phyloP scores from a whole-genome alignment of 768 basidiomycete genomes.

The Imleria badia region DNA sequence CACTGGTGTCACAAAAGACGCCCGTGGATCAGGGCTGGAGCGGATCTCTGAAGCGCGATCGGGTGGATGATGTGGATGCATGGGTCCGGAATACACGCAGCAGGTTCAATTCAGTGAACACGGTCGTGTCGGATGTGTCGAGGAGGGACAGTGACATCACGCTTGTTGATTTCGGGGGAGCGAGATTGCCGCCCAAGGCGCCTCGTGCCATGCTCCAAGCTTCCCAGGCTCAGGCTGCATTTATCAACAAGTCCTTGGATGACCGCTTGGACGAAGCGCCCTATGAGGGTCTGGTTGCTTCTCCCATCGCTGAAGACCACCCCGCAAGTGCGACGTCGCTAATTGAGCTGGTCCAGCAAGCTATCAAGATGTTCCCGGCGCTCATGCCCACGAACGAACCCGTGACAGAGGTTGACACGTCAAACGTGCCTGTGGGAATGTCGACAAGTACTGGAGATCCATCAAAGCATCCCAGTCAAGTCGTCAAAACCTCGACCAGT shows the following conservation, averaged over 20 bases:
- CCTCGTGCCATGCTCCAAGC: slow-evolving; percentile 22
- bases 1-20: slow-evolving; percentile 4
- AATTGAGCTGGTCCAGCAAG: slow-evolving; percentile 4
- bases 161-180: slow-evolving; percentile 16
- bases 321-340: not conserved
- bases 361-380: slow-evolving; percentile 5
- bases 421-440: not conserved
- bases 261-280: not conserved
- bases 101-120: slow-evolving; percentile 16
- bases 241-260: not conserved
- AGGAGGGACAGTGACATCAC: slow-evolving; percentile 29
- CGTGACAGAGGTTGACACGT: not conserved
- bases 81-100: slow-evolving; percentile 16
- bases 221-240: slow-evolving; percentile 3
- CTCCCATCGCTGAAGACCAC: slow-evolving; percentile 2
- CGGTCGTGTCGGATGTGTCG: slow-evolving; percentile 12
- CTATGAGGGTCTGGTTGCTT: not conserved
- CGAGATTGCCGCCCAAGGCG: slow-evolving; percentile 17
- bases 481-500: not conserved
- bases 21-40: not conserved
- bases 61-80: slow-evolving; percentile 10
- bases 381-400: not conserved
- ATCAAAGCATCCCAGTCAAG: not conserved
- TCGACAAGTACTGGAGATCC: slow-evolving; percentile 1
- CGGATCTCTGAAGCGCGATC: slow-evolving; percentile 9